Conservation (phyloP, 202 grass and related monocot genomes). For the Bolboschoenoplectus hybrid region DNA sequence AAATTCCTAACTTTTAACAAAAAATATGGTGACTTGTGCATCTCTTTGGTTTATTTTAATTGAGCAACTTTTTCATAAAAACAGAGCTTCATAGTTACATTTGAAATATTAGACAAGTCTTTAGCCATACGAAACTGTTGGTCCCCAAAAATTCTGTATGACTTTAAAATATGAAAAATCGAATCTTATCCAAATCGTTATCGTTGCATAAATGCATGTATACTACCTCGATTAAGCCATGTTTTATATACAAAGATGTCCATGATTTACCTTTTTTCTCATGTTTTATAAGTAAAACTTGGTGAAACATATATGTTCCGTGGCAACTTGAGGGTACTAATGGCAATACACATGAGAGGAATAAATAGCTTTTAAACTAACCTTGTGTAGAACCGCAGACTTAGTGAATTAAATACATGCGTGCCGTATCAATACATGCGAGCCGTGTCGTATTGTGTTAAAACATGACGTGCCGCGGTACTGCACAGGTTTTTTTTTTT, state of each 20-base stretch:
- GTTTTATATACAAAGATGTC: background rate
- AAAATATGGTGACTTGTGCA: background rate
- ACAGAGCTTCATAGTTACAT: background rate
- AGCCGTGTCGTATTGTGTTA: too few relatives aligned
- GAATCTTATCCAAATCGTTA: background rate
- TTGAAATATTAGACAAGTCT: background rate
- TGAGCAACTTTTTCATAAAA: background rate
- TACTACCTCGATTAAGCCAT: background rate
- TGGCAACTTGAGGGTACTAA: background rate
- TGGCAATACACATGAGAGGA: background rate
- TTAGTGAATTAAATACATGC: too few relatives aligned
- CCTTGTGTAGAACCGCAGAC: too few relatives aligned
- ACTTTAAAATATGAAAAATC: background rate
- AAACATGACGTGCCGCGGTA: too few relatives aligned
- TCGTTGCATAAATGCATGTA: background rate
- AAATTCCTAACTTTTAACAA: background rate
- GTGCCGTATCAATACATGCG: too few relatives aligned
- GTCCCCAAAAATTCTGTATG: background rate
- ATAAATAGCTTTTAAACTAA: slow-evolving; percentile 12
- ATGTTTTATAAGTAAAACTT: background rate
- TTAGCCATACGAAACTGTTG: background rate
- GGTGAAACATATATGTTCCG: background rate
- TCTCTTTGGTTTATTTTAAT: background rate
- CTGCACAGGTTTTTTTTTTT: too few relatives aligned
- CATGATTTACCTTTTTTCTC: background rate